Evolutionary conservation across 495 filamentous ascomycete species (phyloP), one percentile per base, ranked within the genome.

Genomic region (Neurospora sp.): DNA sequence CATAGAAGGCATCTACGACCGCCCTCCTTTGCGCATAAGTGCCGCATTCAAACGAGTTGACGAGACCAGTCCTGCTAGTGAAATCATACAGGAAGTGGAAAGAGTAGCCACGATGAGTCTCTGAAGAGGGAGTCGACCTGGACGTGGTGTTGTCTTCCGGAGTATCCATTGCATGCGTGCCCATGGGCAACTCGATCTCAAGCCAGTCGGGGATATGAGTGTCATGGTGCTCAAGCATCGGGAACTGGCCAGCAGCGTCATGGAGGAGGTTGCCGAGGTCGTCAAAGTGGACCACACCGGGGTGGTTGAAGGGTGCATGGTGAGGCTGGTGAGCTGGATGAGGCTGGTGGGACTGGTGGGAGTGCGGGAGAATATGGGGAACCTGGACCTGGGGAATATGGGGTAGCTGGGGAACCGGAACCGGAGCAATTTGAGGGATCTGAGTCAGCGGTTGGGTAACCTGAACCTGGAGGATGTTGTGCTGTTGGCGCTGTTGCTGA

Each of bases 1-100:
- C 59, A 10, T 79, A 41, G 31, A 78, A 80, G 2, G 70, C 40
- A 1, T 76, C 40, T 3, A 80, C 76, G 54, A 80, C 73, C 69
- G 79, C 76, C 23, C 77, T 73, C 6, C 79, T 70, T 23, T 79
- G 76, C 16, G 59, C 41, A 5, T 79, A 74, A 18, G 79, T 78
- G n/a, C 72, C 79, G 20, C 79, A 80, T 14, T 80, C 79, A 41
- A 80, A 80, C n/a, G 79, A 80, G 14, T 76, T 73, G 16, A 79
- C 77, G 14, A 80, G 59, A 5, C 79, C 79, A 1, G 76, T 78
- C 39, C 77, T 59, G 72, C 79, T 80, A 14, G 79, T 80, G 71
- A 80, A 80, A 74, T 78, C 75, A 70, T 75, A 76, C 18, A 80
- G 73, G 18, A 79, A 80, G 31, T 69, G 31, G 27, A 80, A 79